Evolutionary conservation across 2,329 filamentous ascomycete species (phyloP), one percentile per base, ranked within the genome.

Genomic region (Fusarium sp.): DNA sequence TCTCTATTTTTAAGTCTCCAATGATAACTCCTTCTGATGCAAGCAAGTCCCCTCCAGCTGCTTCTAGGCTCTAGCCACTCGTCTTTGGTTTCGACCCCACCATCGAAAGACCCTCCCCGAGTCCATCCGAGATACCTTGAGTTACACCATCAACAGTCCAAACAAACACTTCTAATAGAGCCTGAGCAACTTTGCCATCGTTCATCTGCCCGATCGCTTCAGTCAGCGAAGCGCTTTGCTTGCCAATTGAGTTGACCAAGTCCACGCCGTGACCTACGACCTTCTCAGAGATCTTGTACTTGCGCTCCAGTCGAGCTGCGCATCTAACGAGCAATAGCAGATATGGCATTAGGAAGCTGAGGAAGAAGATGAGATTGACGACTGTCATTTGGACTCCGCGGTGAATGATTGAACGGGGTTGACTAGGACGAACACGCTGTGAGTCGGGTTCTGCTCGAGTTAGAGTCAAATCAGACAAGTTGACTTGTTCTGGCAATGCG

Each of bases 231-330:
- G 94, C 80, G 86, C 87, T 38, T 81, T 94, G 51, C 70, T 86
- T 74, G 81, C 84, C 81, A 86, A 91, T 79, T 83, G 87, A 65
- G 78, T 84, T 72, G 84, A 91, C 80, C 80, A 87, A 77, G 83
- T 89, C 78, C 88, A 92, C 76, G 82, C 92, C 69, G 79, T 88
- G 75, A 83, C 92, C 60, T 90, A 95, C 83, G 90, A 95, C 81
- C 81, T 94, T 56, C 82, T 95, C 37, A 90, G 93, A 90, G 66
- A 94, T 84, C 69, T 88, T 88, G 80, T 94, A 88, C 72, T 89
- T 86, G 21, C 90, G 86, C 78, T 94, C 92, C 70, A 91, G 91
- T 54, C 86, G 83, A 69, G 90, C 91, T 21, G 87, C 83, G 21
- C 86, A 80, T 21, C 84, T 83, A 19, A 91, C 73, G 18, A 92